Evolutionary conservation across 345 rosid species (phyloP).

Genomic region (Mallotus nudiflorus): DNA sequence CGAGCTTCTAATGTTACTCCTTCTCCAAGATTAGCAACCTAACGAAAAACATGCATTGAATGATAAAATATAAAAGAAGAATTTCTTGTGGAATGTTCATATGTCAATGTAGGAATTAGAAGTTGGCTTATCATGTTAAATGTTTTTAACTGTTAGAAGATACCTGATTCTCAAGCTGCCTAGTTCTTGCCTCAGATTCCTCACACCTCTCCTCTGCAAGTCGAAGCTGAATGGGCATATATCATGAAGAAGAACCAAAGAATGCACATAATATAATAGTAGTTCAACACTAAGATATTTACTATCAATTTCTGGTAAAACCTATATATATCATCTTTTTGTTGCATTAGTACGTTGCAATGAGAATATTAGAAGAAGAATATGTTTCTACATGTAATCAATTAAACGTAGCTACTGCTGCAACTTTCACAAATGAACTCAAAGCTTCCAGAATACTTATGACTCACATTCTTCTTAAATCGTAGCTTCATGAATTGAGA

Average conservation of each 20-base stretch:
- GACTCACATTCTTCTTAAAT: neutral
- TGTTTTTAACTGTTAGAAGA: neutral
- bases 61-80: too few species aligned
- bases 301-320: neutral
- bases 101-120: neutral
- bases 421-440: slow-evolving; percentile 8
- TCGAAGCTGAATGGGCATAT: slow-evolving; percentile 35
- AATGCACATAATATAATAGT: neutral
- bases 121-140: too few species aligned
- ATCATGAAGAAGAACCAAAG: slow-evolving; percentile 37
- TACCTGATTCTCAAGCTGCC: slow-evolving; percentile 32
- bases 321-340: neutral
- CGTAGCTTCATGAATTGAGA: neutral
- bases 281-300: neutral
- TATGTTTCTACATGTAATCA: neutral
- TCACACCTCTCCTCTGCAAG: slow-evolving; percentile 29
- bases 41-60: neutral
- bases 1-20: slow-evolving; percentile 31
- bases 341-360: slow-evolving; percentile 3
- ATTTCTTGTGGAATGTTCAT: neutral
- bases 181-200: slow-evolving; percentile 32
- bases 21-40: slow-evolving; percentile 30
- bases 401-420: slow-evolving; percentile 16
- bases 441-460: too few species aligned
- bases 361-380: neutral